Conservation (phyloP, 768 basidiomycete genomes). For the Auricularia heimuer region DNA sequence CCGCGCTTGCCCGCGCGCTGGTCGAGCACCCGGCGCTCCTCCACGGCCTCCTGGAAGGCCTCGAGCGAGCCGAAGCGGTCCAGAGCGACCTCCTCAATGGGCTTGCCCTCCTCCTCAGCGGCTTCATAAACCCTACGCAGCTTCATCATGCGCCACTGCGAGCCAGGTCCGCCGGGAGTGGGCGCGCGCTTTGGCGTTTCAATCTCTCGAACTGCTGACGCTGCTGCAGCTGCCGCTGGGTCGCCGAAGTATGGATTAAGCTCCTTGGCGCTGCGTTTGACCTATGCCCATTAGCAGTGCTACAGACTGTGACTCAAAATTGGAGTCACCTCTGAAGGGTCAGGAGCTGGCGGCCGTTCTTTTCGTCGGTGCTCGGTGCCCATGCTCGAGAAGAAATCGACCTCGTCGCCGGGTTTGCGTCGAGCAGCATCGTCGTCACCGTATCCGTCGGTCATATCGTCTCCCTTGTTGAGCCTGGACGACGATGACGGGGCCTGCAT, state of each 20-base stretch:
- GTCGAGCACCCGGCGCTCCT: slow-evolving; percentile 79
- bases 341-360: slow-evolving; percentile 49
- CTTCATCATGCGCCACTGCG: slow-evolving; percentile 97
- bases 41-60: slow-evolving; percentile 81
- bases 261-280: slow-evolving; percentile 38
- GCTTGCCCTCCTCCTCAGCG: slow-evolving; percentile 69
- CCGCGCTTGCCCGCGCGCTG: slow-evolving; percentile 57
- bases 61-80: slow-evolving; percentile 82
- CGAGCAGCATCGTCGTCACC: slow-evolving; percentile 37
- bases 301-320: background rate
- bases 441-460: slow-evolving; percentile 57
- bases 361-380: slow-evolving; percentile 61
- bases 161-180: slow-evolving; percentile 84
- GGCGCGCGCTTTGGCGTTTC: slow-evolving; percentile 35
- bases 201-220: slow-evolving; percentile 20
- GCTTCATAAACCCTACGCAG: slow-evolving; percentile 82
- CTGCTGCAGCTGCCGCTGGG: slow-evolving; percentile 31
- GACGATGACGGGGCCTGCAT: slow-evolving; percentile 49
- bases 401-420: slow-evolving; percentile 44
- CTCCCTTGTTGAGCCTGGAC: slow-evolving; percentile 26
- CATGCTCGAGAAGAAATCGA: slow-evolving; percentile 85
- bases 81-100: slow-evolving; percentile 68
- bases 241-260: slow-evolving; percentile 50
- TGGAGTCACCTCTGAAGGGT: slow-evolving; percentile 58
- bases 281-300: slow-evolving; percentile 5